These are phyloP conservation scores for Fusarium sterilihyphosum DNA, from an alignment of 2,329 filamentous ascomycete species.

Conservation along the genomic window DNA sequence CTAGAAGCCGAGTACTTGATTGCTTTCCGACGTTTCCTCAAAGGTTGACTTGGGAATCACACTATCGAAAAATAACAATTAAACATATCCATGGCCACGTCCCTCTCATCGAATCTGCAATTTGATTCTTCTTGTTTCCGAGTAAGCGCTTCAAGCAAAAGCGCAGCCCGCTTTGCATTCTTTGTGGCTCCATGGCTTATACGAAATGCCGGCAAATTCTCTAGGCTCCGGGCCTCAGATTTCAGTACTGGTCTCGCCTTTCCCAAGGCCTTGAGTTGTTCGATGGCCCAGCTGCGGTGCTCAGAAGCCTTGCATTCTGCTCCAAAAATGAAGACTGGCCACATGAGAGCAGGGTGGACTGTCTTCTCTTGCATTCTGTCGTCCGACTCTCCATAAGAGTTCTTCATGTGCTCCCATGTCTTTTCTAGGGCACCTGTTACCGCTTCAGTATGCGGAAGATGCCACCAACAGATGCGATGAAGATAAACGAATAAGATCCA, in stretches of 20 bases:
- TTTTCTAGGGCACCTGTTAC: background rate
- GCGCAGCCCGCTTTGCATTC: background rate
- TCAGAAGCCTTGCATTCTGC: background rate
- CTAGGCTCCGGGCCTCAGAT: background rate
- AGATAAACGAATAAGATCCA: slow-evolving; percentile 2
- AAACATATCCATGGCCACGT: slow-evolving; percentile 4
- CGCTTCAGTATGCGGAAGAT: background rate
- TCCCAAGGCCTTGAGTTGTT: background rate
- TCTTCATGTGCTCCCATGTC: background rate
- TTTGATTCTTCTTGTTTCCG: background rate
- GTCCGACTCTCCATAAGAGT: background rate
- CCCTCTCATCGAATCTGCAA: background rate
- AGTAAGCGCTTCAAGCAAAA: background rate
- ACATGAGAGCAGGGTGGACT: background rate
- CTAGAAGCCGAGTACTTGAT: fast-evolving
- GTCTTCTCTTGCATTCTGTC: background rate
- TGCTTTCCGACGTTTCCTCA: background rate
- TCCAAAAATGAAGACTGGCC: background rate
- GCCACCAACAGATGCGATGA: slow-evolving; percentile 8
- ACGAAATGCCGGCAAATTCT: background rate
- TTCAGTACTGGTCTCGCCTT: background rate
- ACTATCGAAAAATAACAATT: slow-evolving; percentile 6
- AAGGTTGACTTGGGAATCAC: background rate
- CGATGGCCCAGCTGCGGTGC: background rate
- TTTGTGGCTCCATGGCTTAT: background rate